A percentile compares a stretch with the other conserved stretches of the same genome.
phyloP scores from a whole-genome alignment of 345 rosid species.

The Eucalyptus grandis region DNA sequence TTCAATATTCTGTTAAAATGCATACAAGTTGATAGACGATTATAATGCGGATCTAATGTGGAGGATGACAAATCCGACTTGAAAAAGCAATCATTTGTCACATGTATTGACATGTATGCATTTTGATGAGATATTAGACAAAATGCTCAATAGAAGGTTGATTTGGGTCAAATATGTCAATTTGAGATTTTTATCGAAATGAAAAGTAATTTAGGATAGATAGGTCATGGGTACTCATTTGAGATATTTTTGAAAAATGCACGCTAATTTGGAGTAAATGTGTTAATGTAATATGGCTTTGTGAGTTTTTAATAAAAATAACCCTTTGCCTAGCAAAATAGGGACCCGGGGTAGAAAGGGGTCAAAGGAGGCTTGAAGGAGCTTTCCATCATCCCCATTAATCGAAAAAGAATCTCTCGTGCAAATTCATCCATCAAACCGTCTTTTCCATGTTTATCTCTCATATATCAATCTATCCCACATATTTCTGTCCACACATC shows the following conservation, averaged over 20 bases:
- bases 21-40: fast-evolving
- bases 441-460: neutral
- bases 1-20: neutral
- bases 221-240: neutral
- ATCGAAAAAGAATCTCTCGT: neutral
- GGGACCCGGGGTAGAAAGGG: neutral
- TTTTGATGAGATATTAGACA: neutral
- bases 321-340: neutral
- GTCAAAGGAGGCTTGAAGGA: neutral
- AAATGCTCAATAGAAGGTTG: neutral
- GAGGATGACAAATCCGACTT: neutral
- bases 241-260: neutral
- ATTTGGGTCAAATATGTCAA: neutral
- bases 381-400: neutral
- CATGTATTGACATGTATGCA: neutral
- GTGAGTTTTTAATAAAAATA: neutral
- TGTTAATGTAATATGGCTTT: fast-evolving
- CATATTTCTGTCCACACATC: neutral
- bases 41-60: neutral
- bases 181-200: neutral
- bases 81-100: neutral
- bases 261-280: neutral
- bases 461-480: neutral
- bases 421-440: neutral
- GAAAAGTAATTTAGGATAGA: neutral